A percentile compares a stretch with the other conserved stretches of the same genome.
Evolutionary conservation across 306 rosid species (phyloP).

Genomic region (Calophaca sinica): DNA sequence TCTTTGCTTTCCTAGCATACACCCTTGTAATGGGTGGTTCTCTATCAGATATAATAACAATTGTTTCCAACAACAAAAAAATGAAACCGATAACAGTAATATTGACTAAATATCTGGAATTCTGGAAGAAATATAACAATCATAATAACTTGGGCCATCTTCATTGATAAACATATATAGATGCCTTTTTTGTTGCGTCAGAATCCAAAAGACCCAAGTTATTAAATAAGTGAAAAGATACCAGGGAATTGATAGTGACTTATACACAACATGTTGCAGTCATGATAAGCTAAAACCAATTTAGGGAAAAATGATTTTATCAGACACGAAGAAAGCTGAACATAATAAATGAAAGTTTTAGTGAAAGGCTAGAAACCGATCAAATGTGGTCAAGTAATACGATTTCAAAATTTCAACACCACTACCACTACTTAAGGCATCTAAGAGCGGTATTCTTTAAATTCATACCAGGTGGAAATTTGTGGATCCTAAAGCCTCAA

Average conservation of each 20-base stretch:
- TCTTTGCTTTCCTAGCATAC: neutral
- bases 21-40: neutral
- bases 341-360: neutral
- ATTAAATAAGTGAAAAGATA: slow-evolving; percentile 13
- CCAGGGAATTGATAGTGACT: slow-evolving; percentile 11
- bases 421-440: slow-evolving; percentile 32
- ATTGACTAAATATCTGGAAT: slow-evolving; percentile 1
- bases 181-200: slow-evolving; percentile 25
- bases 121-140: slow-evolving; percentile 5
- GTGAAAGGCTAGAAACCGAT: neutral
- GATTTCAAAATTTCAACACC: slow-evolving; percentile 25
- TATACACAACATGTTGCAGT: slow-evolving; percentile 10
- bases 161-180: neutral
- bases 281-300: slow-evolving; percentile 20
- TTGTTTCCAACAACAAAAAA: neutral
- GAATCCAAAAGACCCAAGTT: slow-evolving; percentile 17
- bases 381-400: slow-evolving; percentile 19
- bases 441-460: slow-evolving; percentile 27
- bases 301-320: slow-evolving; percentile 7
- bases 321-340: slow-evolving; percentile 23
- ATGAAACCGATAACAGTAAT: neutral
- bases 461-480: slow-evolving; percentile 69
- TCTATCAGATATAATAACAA: neutral
- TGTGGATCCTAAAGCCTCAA: slow-evolving; percentile 59
- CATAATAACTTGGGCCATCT: neutral